Evolutionary conservation across 768 basidiomycete species (phyloP), one percentile per base, ranked within the genome.

Genomic region (Rhodosporidiobolus odoratus): DNA sequence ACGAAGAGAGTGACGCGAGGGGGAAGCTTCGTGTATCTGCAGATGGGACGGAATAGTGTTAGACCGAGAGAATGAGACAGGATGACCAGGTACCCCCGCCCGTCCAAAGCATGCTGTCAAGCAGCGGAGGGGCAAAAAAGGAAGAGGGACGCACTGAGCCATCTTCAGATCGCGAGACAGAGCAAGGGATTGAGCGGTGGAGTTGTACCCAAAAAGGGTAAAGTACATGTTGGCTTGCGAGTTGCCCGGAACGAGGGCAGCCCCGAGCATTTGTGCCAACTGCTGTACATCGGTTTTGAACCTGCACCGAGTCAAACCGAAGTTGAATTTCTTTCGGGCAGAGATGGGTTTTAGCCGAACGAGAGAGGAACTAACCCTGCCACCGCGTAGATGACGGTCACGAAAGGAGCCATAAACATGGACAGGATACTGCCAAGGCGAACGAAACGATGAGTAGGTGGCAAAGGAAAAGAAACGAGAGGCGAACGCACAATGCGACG

Each of bases 1-100:
- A 85, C 85, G 27, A 83, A 81, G 78, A 88, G 88, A 4, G 87
- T 85, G 41, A 84, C 83, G 15, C 86, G 85, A 54, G 87, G 87
- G 45, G 87, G 85, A 50, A 88, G 82, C 79, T 88, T 88, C 6
- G 68, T 76, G 79, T 84, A 83, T 77, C 79, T 83, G 4, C 80
- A n/a, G n/a, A n/a, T n/a, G n/a, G n/a, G n/a, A n/a, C n/a, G n/a
- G n/a, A n/a, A n/a, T n/a, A n/a, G n/a, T n/a, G n/a, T n/a, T n/a
- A n/a, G 48, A 50, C 23, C 23, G 43, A 45, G 23, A 45, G 43
- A 23, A 45, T 45, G 23, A 23, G 43, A 45, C 43, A 23, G 13
- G 43, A 45, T 45, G 43, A 23, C 12, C 13, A 45, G 43, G 43
- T n/a, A n/a, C n/a, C n/a, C n/a, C n/a, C n/a, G n/a, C n/a, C n/a